These are phyloP conservation scores for Pelargonium nanum DNA, from an alignment of 345 rosid species.

Conservation along the genomic window DNA sequence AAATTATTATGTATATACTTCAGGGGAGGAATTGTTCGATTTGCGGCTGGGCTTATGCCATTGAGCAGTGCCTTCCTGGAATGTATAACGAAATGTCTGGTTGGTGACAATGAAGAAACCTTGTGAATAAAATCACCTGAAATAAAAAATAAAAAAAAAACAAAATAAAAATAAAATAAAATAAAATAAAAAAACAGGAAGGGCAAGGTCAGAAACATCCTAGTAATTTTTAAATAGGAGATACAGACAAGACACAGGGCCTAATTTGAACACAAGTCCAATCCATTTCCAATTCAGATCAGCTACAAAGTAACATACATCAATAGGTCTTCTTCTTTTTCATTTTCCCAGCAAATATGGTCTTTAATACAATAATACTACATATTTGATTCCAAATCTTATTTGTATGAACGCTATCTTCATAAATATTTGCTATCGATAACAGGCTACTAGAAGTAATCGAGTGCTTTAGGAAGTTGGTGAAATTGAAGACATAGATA, in stretches of 20 bases:
- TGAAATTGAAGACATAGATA: too few relatives aligned
- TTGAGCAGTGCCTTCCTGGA: slow-evolving; percentile 87
- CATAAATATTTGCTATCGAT: too few relatives aligned
- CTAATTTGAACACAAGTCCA: background rate
- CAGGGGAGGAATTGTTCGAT: slow-evolving; percentile 84
- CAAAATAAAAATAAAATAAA: too few relatives aligned
- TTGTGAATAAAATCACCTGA: slow-evolving; percentile 86
- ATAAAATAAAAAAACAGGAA: background rate
- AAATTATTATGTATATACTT: slow-evolving; percentile 36
- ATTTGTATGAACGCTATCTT: too few relatives aligned
- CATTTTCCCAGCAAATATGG: too few relatives aligned
- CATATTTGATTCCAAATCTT: too few relatives aligned
- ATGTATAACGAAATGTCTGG: slow-evolving; percentile 90
- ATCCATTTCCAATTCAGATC: background rate
- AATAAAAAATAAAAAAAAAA: slow-evolving; percentile 8
- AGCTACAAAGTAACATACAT: too few relatives aligned
- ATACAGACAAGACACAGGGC: background rate
- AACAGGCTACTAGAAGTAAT: too few relatives aligned
- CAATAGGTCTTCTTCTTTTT: too few relatives aligned
- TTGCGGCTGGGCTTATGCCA: slow-evolving; percentile 93
- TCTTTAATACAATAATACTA: too few relatives aligned
- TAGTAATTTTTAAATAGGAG: background rate
- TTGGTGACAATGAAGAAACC: slow-evolving; percentile 88
- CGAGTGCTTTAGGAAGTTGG: too few relatives aligned
- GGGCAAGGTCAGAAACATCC: background rate